Percentiles rank a stretch among this genome's conserved stretches.
phyloP scores from a whole-genome alignment of 169 alveolate species.

The Pseudocohnilembus persalinus region DNA sequence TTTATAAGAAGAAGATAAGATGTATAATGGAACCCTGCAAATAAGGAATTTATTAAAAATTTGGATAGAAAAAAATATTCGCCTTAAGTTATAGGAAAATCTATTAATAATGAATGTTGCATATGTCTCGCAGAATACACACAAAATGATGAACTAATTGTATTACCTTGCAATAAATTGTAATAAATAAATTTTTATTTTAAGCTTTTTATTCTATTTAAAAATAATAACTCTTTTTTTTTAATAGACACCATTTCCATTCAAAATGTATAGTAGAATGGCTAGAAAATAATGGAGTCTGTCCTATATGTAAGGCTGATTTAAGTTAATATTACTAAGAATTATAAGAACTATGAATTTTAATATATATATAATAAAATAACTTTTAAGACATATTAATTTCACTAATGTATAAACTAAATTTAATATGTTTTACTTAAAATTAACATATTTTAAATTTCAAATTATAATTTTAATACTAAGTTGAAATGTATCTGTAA shows the following conservation, averaged over 20 bases:
- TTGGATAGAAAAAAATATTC: not conserved
- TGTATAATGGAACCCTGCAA: not conserved
- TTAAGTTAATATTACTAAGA: not conserved
- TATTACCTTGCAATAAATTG: constrained; percentile 9
- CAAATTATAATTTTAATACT: too few relatives aligned
- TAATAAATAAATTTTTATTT: not conserved
- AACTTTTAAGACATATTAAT: too few relatives aligned
- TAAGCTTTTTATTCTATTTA: not conserved
- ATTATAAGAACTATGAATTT: too few relatives aligned
- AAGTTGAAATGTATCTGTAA: too few relatives aligned
- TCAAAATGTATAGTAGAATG: constrained; percentile 1
- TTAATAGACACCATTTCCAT: constrained; percentile 8
- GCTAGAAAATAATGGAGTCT: constrained; percentile 9
- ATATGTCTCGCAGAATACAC: constrained; percentile 1
- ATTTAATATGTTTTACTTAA: too few relatives aligned
- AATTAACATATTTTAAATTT: too few relatives aligned
- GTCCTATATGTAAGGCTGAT: constrained; percentile 8
- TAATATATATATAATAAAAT: too few relatives aligned
- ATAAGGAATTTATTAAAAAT: not conserved
- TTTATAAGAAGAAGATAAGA: not conserved
- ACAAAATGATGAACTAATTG: not conserved
- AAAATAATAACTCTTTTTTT: not conserved
- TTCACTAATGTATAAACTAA: too few relatives aligned
- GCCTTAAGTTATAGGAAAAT: not conserved
- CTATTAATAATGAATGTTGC: constrained; percentile 2